phyloP scores from a whole-genome alignment of 768 basidiomycete genomes.

The Collybia sordida region DNA sequence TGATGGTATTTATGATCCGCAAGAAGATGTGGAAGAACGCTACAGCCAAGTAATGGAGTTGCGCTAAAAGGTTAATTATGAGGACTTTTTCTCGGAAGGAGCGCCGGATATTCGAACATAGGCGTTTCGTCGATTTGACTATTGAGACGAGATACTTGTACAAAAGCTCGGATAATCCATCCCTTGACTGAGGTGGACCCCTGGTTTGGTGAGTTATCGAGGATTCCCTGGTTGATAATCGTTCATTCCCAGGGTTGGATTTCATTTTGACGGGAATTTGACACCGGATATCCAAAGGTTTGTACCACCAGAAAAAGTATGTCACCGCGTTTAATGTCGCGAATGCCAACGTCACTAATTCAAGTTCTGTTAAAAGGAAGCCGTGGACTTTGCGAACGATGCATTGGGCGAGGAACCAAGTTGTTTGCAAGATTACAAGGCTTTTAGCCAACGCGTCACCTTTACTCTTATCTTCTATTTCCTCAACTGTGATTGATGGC shows the following conservation, averaged over 20 bases:
- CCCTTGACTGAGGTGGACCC: neutral
- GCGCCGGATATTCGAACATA: neutral
- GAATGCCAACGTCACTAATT: neutral
- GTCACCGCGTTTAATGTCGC: neutral
- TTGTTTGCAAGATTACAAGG: neutral
- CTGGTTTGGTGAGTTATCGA: no score
- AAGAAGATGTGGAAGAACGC: neutral
- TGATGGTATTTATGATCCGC: neutral
- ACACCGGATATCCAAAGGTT: conserved; percentile 1
- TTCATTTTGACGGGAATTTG: neutral
- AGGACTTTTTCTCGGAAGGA: neutral
- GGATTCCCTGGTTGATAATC: neutral
- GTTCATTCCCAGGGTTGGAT: no score
- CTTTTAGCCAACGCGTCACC: neutral
- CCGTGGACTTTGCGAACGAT: neutral
- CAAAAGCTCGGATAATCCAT: neutral
- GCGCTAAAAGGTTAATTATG: neutral
- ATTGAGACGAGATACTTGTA: neutral
- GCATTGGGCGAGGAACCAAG: neutral
- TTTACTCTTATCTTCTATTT: neutral
- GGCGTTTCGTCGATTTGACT: neutral
- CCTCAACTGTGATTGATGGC: neutral
- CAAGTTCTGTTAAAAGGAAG: neutral
- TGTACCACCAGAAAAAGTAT: neutral
- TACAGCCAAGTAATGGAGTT: neutral